Conservation (phyloP, 768 basidiomycete genomes). For the Paxillus ammoniavirescens region DNA sequence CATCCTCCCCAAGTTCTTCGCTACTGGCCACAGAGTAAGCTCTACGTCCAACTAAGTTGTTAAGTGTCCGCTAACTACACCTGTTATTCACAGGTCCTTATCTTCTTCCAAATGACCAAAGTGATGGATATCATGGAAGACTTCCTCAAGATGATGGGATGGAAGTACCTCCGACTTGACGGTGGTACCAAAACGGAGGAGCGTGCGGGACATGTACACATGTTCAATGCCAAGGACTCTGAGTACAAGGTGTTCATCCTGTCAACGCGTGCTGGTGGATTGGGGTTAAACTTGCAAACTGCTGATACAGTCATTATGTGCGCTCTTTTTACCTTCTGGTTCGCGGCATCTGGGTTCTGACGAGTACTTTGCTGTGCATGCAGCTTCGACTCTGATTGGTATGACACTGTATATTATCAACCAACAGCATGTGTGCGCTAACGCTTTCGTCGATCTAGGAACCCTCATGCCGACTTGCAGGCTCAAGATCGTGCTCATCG, state of each 20-base stretch:
- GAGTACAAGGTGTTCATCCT: constrained; percentile 91
- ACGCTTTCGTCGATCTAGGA: constrained; percentile 47
- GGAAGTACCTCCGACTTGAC: constrained; percentile 90
- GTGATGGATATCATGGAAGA: constrained; percentile 99
- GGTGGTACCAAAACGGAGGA: constrained; percentile 96
- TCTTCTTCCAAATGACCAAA: constrained; percentile 99
- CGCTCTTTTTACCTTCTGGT: constrained; percentile 27
- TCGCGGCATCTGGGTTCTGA: constrained; percentile 9
- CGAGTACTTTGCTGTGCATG: background rate
- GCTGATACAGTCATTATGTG: constrained; percentile 96
- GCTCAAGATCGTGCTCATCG: constrained; percentile 99
- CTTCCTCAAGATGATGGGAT: constrained; percentile 83
- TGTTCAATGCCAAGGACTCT: constrained; percentile 88
- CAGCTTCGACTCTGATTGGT: constrained; percentile 82
- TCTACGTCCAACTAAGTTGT: background rate
- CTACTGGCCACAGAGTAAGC: constrained; percentile 83
- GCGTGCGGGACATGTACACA: constrained; percentile 79
- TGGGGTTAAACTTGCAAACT: constrained; percentile 93
- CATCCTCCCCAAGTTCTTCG: constrained; percentile 92
- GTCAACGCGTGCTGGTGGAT: constrained; percentile 90
- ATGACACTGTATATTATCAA: constrained; percentile 4
- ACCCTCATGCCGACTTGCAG: constrained; percentile 98
- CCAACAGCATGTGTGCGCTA: background rate
- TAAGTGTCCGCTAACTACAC: background rate
- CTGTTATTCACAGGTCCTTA: constrained; percentile 67